Evolutionary conservation across 495 filamentous ascomycete genomes (phyloP).

Genomic region (Aspergillus hancockii): DNA sequence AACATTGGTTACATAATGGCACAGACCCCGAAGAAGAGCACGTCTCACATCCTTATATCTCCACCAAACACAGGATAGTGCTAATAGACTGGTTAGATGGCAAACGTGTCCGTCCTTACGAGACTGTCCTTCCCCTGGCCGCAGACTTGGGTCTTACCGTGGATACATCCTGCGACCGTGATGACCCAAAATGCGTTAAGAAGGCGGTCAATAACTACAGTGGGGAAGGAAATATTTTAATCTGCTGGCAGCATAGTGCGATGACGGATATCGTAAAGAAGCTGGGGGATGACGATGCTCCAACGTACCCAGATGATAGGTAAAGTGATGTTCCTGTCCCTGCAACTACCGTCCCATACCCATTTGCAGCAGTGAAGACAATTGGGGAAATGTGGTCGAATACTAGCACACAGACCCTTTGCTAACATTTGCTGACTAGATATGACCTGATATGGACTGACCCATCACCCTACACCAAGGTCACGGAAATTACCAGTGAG

Average conservation of each 20-base stretch:
- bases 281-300: slow-evolving; percentile 43
- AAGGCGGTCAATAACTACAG: slow-evolving; percentile 44
- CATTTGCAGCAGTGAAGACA: background rate
- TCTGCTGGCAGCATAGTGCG: slow-evolving; percentile 58
- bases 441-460: slow-evolving; percentile 48
- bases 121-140: slow-evolving; percentile 54
- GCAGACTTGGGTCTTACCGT: slow-evolving; percentile 51
- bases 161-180: slow-evolving; percentile 50
- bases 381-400: background rate
- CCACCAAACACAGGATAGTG: background rate
- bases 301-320: slow-evolving; percentile 37
- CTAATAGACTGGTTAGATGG: slow-evolving; percentile 40
- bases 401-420: background rate
- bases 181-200: slow-evolving; percentile 49
- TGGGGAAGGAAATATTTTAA: slow-evolving; percentile 54
- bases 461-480: slow-evolving; percentile 34
- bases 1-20: slow-evolving; percentile 57
- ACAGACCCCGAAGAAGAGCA: slow-evolving; percentile 48
- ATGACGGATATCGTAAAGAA: slow-evolving; percentile 48
- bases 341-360: no score
- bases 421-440: slow-evolving; percentile 20
- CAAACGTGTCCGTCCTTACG: slow-evolving; percentile 47
- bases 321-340: slow-evolving; percentile 1
- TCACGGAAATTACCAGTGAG: slow-evolving; percentile 36
- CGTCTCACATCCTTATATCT: slow-evolving; percentile 9